These are phyloP conservation scores for Prunella vulgaris DNA, from an alignment of 257 asterid genomes.

Conservation along the genomic window DNA sequence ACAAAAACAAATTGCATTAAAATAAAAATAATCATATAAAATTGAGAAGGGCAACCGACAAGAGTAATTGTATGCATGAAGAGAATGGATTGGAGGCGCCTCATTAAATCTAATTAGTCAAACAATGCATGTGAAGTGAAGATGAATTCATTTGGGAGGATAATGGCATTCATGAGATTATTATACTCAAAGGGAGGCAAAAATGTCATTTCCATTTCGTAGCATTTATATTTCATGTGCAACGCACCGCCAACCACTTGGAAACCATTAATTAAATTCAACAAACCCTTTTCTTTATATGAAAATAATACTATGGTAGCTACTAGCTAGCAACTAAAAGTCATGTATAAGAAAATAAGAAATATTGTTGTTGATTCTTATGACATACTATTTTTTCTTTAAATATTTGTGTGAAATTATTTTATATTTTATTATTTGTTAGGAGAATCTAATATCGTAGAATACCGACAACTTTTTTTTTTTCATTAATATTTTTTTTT, in stretches of 20 bases:
- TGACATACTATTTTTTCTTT: too few species aligned
- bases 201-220: not conserved
- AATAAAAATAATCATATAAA: not conserved
- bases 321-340: not conserved
- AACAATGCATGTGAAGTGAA: slow-evolving; percentile 31
- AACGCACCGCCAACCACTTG: slow-evolving; percentile 31
- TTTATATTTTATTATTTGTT: too few species aligned
- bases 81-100: not conserved
- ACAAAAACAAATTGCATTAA: not conserved
- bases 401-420: too few species aligned
- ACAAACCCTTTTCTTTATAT: not conserved
- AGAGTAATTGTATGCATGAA: not conserved
- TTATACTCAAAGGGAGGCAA: not conserved
- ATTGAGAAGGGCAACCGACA: slow-evolving; percentile 30
- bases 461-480: too few species aligned
- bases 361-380: too few species aligned
- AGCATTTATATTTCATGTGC: slow-evolving; percentile 11
- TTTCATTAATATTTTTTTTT: too few species aligned
- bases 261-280: not conserved
- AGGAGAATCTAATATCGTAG: too few species aligned
- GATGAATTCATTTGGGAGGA: slow-evolving; percentile 11
- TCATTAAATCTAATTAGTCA: slow-evolving; percentile 10
- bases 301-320: not conserved
- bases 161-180: not conserved
- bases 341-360: too few species aligned